Evolutionary conservation across 371 early-diverging fungal genomes (phyloP), one percentile per base, ranked within the genome.

Genomic region (Lichtheimia hyalospora): DNA sequence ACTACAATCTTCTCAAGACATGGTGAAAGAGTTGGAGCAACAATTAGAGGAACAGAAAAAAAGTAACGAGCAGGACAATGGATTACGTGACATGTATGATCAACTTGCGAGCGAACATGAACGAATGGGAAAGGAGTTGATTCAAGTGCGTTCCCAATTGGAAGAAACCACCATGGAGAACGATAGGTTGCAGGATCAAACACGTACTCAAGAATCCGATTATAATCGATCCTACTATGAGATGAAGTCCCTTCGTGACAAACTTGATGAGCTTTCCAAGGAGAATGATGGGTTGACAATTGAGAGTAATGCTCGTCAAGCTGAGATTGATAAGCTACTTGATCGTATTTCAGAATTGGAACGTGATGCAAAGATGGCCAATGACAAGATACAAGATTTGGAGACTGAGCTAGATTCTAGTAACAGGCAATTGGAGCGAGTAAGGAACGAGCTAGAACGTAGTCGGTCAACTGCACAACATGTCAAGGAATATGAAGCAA

Each of bases 351-450:
- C 34, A 28, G 40, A 53, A 40, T 39, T 39, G 40, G 3, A 84
- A 54, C 8, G 69, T 68, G 5, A 77, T 60, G 6, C 69, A 52
- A 23, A 72, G 68, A 50, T 82, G 46, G n/a, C 20, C n/a, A 10
- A 46, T 1, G 46, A n/a, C 18, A 20, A n/a, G n/a, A 46, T 46
- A n/a, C 46, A 46, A 20, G 46, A 46, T 46, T n/a, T 46, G 18
- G 18, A 46, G n/a, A 2, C 46, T 18, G 46, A 46, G n/a, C 6
- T 46, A n/a, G 20, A 46, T 18, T 1, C n/a, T 7, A 20, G 18
- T 5, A n/a, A 46, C n/a, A 46, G n/a, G 46, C n/a, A 46, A 5
- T 5, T 18, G 10, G n/a, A 46, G n/a, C 5, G 18, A 18, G 5
- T 46, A n/a, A 46, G 8, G 7, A 20, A 15, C 21, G 53, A 53